Percentiles rank a stretch among this genome's conserved stretches.
phyloP scores from a whole-genome alignment of 345 rosid genomes.

The Hirschfeldia incana region DNA sequence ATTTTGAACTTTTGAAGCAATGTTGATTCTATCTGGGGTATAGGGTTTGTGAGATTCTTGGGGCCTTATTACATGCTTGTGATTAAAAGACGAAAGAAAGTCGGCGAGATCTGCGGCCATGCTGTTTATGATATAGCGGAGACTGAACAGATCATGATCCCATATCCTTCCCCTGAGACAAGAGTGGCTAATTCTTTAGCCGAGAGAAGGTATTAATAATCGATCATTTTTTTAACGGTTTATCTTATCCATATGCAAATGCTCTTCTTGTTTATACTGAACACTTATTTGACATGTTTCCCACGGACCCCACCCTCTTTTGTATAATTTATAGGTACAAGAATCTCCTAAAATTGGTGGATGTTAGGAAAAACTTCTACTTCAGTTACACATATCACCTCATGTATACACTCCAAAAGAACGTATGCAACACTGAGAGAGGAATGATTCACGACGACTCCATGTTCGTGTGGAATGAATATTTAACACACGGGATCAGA shows the following conservation, averaged over 20 bases:
- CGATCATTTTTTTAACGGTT: neutral
- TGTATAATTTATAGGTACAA: constrained; percentile 57
- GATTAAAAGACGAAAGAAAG: constrained; percentile 74
- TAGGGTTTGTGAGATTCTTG: constrained; percentile 86
- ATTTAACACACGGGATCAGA: constrained; percentile 69
- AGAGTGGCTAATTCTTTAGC: constrained; percentile 63
- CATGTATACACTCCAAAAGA: constrained; percentile 82
- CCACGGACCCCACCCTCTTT: constrained; percentile 30
- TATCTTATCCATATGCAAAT: neutral
- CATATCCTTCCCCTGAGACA: constrained; percentile 52
- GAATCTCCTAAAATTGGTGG: constrained; percentile 81
- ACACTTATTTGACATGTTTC: constrained; percentile 50
- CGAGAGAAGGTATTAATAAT: constrained; percentile 62
- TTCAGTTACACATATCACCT: constrained; percentile 89
- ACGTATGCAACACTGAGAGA: constrained; percentile 47
- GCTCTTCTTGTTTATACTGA: neutral
- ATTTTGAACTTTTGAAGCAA: constrained; percentile 43
- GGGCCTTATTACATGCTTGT: constrained; percentile 89
- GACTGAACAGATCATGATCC: constrained; percentile 66
- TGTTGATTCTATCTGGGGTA: constrained; percentile 44
- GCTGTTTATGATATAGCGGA: constrained; percentile 60
- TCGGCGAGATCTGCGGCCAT: constrained; percentile 83
- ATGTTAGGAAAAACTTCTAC: constrained; percentile 93
- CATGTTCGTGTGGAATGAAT: constrained; percentile 90
- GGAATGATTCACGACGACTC: constrained; percentile 53